These are phyloP conservation scores for Fusarium sp. DNA, from an alignment of 2,329 filamentous ascomycete genomes.

Conservation along the genomic window DNA sequence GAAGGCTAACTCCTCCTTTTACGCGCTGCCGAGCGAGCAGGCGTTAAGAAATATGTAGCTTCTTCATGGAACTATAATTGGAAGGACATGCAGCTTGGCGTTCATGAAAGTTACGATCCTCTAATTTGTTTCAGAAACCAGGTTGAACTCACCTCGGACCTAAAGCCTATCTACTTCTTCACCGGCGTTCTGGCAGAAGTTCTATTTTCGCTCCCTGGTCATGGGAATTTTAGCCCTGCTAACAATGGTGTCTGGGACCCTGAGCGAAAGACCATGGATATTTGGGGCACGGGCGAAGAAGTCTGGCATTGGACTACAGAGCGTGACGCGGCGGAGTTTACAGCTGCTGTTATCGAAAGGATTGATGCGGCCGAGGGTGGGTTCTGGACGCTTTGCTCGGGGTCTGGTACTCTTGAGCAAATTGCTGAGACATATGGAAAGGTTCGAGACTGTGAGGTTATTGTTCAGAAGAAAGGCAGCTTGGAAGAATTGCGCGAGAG, in stretches of 20 bases:
- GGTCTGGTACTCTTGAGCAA: background rate
- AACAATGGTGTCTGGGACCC: background rate
- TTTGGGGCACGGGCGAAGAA: background rate
- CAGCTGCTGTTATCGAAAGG: background rate
- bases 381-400: background rate
- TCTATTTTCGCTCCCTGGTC: background rate
- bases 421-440: background rate
- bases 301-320: background rate
- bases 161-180: conserved; percentile 39
- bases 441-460: background rate
- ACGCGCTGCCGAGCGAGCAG: conserved; percentile 52
- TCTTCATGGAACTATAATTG: conserved; percentile 52
- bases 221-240: background rate
- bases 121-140: conserved; percentile 51
- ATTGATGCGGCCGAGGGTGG: background rate
- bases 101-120: conserved; percentile 51
- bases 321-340: background rate
- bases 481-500: background rate
- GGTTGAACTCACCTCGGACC: conserved; percentile 42
- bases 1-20: conserved; percentile 53
- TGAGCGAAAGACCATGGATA: background rate
- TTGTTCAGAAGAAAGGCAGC: background rate
- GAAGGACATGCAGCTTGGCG: conserved; percentile 45
- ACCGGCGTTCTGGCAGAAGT: background rate
- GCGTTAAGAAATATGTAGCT: conserved; percentile 48